Conservation (phyloP, 139 green algal genomes). For the Chlorella sp. region DNA sequence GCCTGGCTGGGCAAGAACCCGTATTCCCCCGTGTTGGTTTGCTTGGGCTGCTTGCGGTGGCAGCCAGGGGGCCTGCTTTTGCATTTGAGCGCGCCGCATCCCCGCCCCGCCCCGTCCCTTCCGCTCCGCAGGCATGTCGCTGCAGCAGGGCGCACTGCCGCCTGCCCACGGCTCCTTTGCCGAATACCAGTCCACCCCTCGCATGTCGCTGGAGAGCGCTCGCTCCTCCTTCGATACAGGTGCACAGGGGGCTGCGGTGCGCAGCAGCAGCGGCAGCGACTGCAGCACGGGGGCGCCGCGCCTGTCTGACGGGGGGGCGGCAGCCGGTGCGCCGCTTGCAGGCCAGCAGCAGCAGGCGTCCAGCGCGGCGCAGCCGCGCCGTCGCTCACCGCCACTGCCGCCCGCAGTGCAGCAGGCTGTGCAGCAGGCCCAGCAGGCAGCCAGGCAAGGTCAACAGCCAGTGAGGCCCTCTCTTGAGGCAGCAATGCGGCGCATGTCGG, state of each 20-base stretch:
- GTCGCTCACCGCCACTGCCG: no score
- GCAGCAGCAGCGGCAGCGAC: slow-evolving; percentile 1
- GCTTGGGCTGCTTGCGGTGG: no score
- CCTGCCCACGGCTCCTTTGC: no score
- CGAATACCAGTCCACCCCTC: background rate
- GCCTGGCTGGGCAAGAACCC: no score
- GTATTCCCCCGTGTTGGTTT: no score
- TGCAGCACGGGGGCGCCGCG: background rate
- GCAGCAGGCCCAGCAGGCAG: no score
- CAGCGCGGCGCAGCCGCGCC: no score
- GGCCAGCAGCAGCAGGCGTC: background rate
- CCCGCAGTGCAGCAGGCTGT: no score
- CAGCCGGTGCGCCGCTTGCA: background rate
- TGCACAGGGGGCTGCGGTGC: slow-evolving; percentile 5
- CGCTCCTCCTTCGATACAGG: slow-evolving; percentile 45
- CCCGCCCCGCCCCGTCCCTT: background rate
- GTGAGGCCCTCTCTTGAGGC: background rate
- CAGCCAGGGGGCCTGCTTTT: no score
- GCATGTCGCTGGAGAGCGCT: slow-evolving; percentile 23
- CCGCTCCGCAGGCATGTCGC: no score
- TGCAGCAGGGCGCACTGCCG: background rate
- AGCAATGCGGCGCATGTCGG: slow-evolving; percentile 11
- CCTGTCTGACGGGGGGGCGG: background rate
- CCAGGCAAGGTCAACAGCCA: no score
- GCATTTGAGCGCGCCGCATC: background rate